Evolutionary conservation across 257 asterid species (phyloP).

Genomic region (Parsonsia alboflavescens): DNA sequence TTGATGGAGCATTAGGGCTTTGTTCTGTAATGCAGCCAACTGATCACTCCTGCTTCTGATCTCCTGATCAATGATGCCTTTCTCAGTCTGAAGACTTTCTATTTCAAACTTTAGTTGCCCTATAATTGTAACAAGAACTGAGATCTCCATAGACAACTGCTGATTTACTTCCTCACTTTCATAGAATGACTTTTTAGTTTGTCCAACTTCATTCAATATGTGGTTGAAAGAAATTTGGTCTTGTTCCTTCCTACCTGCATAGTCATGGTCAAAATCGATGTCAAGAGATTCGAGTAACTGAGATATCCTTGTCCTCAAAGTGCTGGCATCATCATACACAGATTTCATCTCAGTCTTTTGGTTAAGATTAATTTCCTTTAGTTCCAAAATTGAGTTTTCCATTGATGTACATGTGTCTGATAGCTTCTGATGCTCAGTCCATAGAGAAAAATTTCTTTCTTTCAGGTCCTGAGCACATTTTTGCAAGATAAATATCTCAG

Average conservation of each 20-base stretch:
- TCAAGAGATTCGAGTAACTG: slow-evolving; percentile 51
- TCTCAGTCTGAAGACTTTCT: slow-evolving; percentile 44
- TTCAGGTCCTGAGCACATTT: slow-evolving; percentile 49
- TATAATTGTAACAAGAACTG: slow-evolving; percentile 56
- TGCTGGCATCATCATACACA: slow-evolving; percentile 45
- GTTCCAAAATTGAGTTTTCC: slow-evolving; percentile 37
- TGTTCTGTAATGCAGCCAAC: slow-evolving; percentile 38
- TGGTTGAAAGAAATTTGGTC: slow-evolving; percentile 38
- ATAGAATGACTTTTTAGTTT: slow-evolving; percentile 33
- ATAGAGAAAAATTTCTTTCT: slow-evolving; percentile 42
- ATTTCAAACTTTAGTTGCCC: slow-evolving; percentile 45
- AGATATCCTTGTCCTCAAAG: slow-evolving; percentile 45
- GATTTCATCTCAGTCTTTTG: slow-evolving; percentile 48
- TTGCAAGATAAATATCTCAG: slow-evolving; percentile 56
- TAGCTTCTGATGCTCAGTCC: slow-evolving; percentile 41
- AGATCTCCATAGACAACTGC: slow-evolving; percentile 40
- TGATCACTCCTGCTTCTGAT: slow-evolving; percentile 34
- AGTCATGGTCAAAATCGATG: slow-evolving; percentile 32
- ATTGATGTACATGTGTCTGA: slow-evolving; percentile 39
- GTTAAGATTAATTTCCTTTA: slow-evolving; percentile 41
- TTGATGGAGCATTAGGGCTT: slow-evolving; percentile 39
- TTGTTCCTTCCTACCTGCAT: slow-evolving; percentile 32
- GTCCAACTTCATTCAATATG: slow-evolving; percentile 42
- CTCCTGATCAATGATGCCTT: slow-evolving; percentile 38
- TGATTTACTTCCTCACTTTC: slow-evolving; percentile 59